phyloP scores from a whole-genome alignment of 805 yeast genomes.

The Kregervanrija fluxuum region DNA sequence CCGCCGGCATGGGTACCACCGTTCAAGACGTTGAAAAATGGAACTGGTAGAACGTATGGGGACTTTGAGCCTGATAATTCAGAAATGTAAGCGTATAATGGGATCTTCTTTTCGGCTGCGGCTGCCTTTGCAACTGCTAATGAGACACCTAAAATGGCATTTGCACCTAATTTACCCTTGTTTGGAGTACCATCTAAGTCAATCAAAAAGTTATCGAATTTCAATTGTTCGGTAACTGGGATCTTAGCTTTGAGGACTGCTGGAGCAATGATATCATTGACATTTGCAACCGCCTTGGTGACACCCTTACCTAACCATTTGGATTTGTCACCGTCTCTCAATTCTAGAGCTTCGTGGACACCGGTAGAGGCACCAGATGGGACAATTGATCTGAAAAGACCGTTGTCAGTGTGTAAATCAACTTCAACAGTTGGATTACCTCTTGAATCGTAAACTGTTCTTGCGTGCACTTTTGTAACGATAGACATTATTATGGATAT shows the following conservation, averaged over 20 bases:
- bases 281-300: conserved; percentile 91
- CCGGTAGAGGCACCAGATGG: conserved; percentile 99
- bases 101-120: conserved; percentile 91
- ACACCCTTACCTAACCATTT: conserved; percentile 99
- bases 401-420: conserved; percentile 87
- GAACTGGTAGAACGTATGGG: conserved; percentile 96
- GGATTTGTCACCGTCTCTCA: conserved; percentile 96
- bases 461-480: conserved; percentile 80
- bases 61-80: conserved; percentile 67
- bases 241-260: conserved; percentile 75
- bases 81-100: conserved; percentile 88
- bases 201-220: conserved; percentile 79
- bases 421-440: conserved; percentile 99
- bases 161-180: conserved; percentile 97
- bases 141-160: conserved; percentile 97
- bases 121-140: conserved; percentile 96
- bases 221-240: conserved; percentile 80
- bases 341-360: conserved; percentile 96
- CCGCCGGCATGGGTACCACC: conserved; percentile 99
- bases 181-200: conserved; percentile 93
- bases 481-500: conserved; percentile 35
- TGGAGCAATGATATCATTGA: conserved; percentile 91
- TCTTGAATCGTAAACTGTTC: conserved; percentile 98
- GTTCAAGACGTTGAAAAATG: conserved; percentile 97
- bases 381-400: conserved; percentile 93